Base-by-base conservation (phyloP, 352 stramenopile species). In the Phytopythium montanum region DNA sequence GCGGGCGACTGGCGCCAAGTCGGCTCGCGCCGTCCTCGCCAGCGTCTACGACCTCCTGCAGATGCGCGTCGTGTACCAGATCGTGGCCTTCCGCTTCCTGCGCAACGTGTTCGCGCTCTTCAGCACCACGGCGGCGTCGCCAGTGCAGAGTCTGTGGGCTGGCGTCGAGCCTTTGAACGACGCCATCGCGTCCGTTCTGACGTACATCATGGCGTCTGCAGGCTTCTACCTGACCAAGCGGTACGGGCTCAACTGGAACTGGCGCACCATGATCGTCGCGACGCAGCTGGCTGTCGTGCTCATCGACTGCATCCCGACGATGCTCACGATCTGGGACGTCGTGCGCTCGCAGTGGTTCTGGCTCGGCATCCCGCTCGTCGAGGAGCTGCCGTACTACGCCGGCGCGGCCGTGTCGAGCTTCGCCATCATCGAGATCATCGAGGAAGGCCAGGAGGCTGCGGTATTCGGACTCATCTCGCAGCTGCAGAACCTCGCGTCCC, bases 271-370 rank as follows among this genome's bases (percentile, higher is more conserved):
- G 49, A 70, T 77, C 53, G 60, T 76, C 36, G 50, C 75, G 14
- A 75, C 73, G 5, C 62, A 75, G n/a, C 26, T 85, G 23, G 44
- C 61, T 18, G 61, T 77, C 13, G 49, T 75, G 12, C 57, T 76
- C 29, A 62, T 83, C 14, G 68, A 83, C 50, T 66, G 63, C 44
- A 69, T 85, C 39, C 68, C 69, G 10, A 69, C 62, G 4, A 79
- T 78, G 42, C 60, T 80, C 42, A 87, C 73, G n/a, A 74, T 83
- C 56, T 87, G 66, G 63, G 65, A 79, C 36, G 62, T 85, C 51
- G 66, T 76, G 29, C 67, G 74, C 16, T 73, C 67, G 38, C 77
- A 81, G 54, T 87, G 75, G 74, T 79, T 87, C 62, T 87, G 69
- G 66, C 59, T 87, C 4, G 74, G 74, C 9, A 65, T 76, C n/a